Base-by-base conservation (phyloP, 139 green algal genomes). In the Microglena sp. region DNA sequence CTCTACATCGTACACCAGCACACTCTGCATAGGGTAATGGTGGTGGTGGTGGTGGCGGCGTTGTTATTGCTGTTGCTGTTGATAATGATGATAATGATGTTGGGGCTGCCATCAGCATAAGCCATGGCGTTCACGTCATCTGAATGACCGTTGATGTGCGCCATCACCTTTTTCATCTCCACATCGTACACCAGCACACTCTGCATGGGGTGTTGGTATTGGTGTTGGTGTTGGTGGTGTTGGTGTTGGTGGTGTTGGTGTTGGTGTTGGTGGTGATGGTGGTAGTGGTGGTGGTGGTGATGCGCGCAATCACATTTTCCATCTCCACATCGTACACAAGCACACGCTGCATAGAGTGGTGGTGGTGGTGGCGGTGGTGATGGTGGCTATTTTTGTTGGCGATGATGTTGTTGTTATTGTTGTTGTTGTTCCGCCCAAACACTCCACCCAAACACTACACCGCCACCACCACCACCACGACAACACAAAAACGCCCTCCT, bases 61-160 rank as follows among this genome's bases (percentile, higher is more conserved):
- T n/a, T n/a, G n/a, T 95, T 94, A 69, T 93, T 79, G 1, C 83
- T n/a, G 1, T n/a, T 54, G 72, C 97, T 92, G 61, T 98, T 92
- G 8, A 54, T 77, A 8, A 89, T 92, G 1, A 81, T 85, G 15
- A n/a, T n/a, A n/a, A n/a, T n/a, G n/a, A n/a, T n/a, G n/a, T n/a
- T n/a, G n/a, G n/a, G n/a, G n/a, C n/a, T n/a, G n/a, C n/a, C n/a
- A n/a, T n/a, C n/a, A n/a, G n/a, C n/a, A n/a, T n/a, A n/a, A 33
- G 29, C 45, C 1, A 97, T 90, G 18, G 93, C 86, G 55, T 98
- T 98, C 18, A 98, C 90, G 75, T 98, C 92, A 61, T 96, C 83
- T 30, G 72, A 15, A 61, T 91, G 85, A 2, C 62, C 79, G 11
- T 32, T 8, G 0, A 87, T 62, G n/a, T n/a, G n/a, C n/a, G n/a